Evolutionary conservation across 2,329 filamentous ascomycete species (phyloP).

Genomic region (Ceratocystis huliohia): DNA sequence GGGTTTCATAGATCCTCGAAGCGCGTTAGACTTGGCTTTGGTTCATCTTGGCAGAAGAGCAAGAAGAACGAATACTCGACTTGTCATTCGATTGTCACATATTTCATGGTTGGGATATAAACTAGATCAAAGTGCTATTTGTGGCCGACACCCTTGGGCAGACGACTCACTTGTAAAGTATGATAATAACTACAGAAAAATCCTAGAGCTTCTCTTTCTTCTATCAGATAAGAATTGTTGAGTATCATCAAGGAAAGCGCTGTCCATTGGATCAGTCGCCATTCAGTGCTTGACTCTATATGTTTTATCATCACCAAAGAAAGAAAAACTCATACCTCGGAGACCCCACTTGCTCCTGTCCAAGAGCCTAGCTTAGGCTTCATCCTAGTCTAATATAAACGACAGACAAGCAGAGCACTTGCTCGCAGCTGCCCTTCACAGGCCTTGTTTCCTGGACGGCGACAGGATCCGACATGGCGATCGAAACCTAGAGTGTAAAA

Average conservation of each 20-base stretch:
- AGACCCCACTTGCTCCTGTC: background rate
- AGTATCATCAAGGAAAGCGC: slow-evolving; percentile 21
- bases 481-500: slow-evolving; percentile 20
- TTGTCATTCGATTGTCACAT: background rate
- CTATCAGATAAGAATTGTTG: slow-evolving; percentile 20
- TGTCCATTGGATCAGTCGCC: slow-evolving; percentile 21
- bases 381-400: background rate
- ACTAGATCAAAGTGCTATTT: background rate
- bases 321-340: slow-evolving; percentile 23
- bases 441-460: slow-evolving; percentile 6
- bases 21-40: too few relatives aligned
- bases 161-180: too few relatives aligned
- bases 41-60: too few relatives aligned
- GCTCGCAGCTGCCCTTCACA: slow-evolving; percentile 9
- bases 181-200: background rate
- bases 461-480: slow-evolving; percentile 19
- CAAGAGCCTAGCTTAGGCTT: background rate
- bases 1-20: too few relatives aligned
- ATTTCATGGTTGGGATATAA: background rate
- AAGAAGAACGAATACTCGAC: too few relatives aligned
- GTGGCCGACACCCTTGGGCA: background rate
- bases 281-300: slow-evolving; percentile 99
- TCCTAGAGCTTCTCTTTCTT: slow-evolving; percentile 10
- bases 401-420: slow-evolving; percentile 16
- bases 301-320: slow-evolving; percentile 73